Evolutionary conservation across 306 rosid genomes (phyloP).

Genomic region (Dalbergia cultrata): DNA sequence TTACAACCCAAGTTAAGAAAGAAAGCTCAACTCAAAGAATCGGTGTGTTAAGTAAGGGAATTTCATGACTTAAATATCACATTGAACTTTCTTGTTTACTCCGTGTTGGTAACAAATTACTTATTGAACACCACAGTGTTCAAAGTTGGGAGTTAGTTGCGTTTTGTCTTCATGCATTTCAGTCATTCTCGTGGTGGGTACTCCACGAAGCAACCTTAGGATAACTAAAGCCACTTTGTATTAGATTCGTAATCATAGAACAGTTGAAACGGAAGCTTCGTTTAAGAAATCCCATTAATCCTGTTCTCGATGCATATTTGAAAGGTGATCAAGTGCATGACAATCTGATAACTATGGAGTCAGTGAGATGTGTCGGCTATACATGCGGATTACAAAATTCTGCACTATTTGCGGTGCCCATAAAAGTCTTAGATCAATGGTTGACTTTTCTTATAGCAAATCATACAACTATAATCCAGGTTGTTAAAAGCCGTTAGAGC

Average conservation of each 20-base stretch:
- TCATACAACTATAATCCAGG: too few relatives aligned
- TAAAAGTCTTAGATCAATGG: not conserved
- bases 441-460: not conserved
- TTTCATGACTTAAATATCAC: too few relatives aligned
- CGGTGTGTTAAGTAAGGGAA: too few relatives aligned
- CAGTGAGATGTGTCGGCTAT: not conserved
- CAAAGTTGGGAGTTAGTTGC: slow-evolving; percentile 42
- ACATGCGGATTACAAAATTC: not conserved
- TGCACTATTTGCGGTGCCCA: not conserved
- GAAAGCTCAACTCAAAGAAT: too few relatives aligned
- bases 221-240: slow-evolving; percentile 25
- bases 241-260: not conserved
- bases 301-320: too few relatives aligned
- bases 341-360: not conserved
- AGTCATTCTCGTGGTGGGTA: slow-evolving; percentile 42
- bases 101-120: slow-evolving; percentile 6
- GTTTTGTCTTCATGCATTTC: slow-evolving; percentile 27
- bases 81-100: not conserved
- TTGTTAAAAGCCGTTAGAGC: too few relatives aligned
- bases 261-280: not conserved
- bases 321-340: not conserved
- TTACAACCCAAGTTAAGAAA: too few relatives aligned
- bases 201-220: slow-evolving; percentile 13
- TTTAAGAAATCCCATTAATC: too few relatives aligned
- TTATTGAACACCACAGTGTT: not conserved